phyloP scores from a whole-genome alignment of 164 flowering plant genomes.

The Vitis amurensis region DNA sequence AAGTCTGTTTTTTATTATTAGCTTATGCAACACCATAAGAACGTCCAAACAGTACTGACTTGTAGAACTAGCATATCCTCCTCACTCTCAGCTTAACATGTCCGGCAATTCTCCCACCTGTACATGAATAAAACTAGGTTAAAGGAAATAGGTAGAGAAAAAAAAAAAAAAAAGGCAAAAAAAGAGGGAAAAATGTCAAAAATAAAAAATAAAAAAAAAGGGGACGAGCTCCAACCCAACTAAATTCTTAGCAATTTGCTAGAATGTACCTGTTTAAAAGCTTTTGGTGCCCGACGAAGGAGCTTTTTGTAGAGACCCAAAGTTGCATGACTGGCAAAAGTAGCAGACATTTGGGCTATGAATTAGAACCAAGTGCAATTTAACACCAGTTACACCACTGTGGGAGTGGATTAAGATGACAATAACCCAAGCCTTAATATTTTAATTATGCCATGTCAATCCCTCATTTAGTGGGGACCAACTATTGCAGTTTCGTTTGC shows the following conservation, averaged over 20 bases:
- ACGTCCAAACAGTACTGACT: slow-evolving; percentile 30
- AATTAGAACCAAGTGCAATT: slow-evolving; percentile 4
- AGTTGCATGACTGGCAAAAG: slow-evolving; percentile 77
- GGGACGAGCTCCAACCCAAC: no score
- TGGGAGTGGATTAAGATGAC: neutral
- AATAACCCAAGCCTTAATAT: neutral
- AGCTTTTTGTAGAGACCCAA: slow-evolving; percentile 89
- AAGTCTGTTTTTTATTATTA: no score
- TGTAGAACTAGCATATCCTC: slow-evolving; percentile 84
- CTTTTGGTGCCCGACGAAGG: slow-evolving; percentile 74
- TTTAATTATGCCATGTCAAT: neutral
- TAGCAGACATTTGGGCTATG: neutral
- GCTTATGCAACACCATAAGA: no score
- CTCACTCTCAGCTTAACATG: slow-evolving; percentile 93
- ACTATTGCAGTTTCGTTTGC: neutral
- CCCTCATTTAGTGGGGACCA: neutral
- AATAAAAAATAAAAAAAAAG: neutral
- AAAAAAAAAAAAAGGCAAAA: neutral
- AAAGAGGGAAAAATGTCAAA: neutral
- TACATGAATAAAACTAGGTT: slow-evolving; percentile 14
- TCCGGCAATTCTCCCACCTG: slow-evolving; percentile 98
- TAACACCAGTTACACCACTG: neutral
- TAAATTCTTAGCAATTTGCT: no score
- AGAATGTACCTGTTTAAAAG: slow-evolving; percentile 60
- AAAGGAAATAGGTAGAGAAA: no score